Percentiles rank a stretch among this genome's conserved stretches.
phyloP scores from a whole-genome alignment of 345 rosid genomes.

The Kernera saxatilis region DNA sequence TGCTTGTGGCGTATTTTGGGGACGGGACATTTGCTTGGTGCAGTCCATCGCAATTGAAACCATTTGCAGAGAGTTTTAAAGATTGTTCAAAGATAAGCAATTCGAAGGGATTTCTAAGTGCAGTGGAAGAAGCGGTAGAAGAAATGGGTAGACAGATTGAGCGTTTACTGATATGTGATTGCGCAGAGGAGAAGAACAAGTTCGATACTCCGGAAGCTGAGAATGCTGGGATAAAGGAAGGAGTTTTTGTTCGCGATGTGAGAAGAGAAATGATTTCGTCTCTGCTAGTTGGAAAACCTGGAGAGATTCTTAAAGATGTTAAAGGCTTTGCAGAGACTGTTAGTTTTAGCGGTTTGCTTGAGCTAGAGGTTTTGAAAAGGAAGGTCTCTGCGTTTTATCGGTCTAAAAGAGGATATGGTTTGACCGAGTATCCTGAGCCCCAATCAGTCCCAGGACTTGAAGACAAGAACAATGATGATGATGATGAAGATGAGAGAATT shows the following conservation, averaged over 20 bases:
- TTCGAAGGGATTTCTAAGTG: constrained; percentile 45
- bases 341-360: constrained; percentile 40
- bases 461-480: constrained; percentile 38
- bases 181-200: constrained; percentile 35
- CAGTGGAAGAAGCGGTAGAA: constrained; percentile 51
- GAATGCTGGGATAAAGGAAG: constrained; percentile 72
- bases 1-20: constrained; percentile 84
- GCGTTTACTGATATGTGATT: constrained; percentile 48
- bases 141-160: constrained; percentile 68
- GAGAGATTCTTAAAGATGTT: constrained; percentile 43
- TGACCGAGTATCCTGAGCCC: constrained; percentile 46
- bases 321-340: constrained; percentile 39
- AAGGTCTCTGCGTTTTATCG: constrained; percentile 65
- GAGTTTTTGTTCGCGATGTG: constrained; percentile 53
- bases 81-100: constrained; percentile 53
- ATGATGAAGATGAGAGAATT: constrained; percentile 18
- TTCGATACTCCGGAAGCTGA: constrained; percentile 35
- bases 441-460: constrained; percentile 62
- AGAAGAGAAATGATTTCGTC: constrained; percentile 45
- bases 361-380: constrained; percentile 46
- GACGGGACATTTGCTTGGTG: constrained; percentile 95
- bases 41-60: constrained; percentile 66
- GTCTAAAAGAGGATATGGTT: constrained; percentile 42
- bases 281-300: constrained; percentile 40
- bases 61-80: constrained; percentile 62